Conservation (phyloP, 2,329 filamentous ascomycete species). For the Cytospora mali region DNA sequence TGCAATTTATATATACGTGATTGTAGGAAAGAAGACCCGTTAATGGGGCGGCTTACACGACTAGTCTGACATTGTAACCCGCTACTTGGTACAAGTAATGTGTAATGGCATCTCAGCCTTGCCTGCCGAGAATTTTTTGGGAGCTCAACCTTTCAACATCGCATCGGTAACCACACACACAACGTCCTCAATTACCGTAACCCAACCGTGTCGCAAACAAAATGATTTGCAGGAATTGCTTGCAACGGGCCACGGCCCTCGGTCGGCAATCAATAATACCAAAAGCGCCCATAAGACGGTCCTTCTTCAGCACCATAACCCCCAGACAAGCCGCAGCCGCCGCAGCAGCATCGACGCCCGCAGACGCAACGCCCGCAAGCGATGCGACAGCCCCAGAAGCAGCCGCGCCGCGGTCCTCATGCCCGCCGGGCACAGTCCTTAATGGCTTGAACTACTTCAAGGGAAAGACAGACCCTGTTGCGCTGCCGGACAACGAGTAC, state of each 20-base stretch:
- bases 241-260: slow-evolving; percentile 48
- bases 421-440: slow-evolving; percentile 69
- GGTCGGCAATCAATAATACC: slow-evolving; percentile 33
- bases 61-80: neutral
- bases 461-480: slow-evolving; percentile 71
- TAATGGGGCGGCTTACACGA: neutral
- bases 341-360: slow-evolving; percentile 27
- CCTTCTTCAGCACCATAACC: slow-evolving; percentile 45
- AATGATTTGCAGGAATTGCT: slow-evolving; percentile 52
- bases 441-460: slow-evolving; percentile 79
- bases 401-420: slow-evolving; percentile 47
- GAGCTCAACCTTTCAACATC: slow-evolving; percentile 22
- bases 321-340: slow-evolving; percentile 36
- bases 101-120: slow-evolving; percentile 2
- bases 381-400: slow-evolving; percentile 33
- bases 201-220: slow-evolving; percentile 33
- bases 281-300: slow-evolving; percentile 35
- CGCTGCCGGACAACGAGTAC: slow-evolving; percentile 74
- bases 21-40: neutral
- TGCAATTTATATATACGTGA: neutral
- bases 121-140: slow-evolving; percentile 30
- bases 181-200: slow-evolving; percentile 24
- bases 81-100: neutral
- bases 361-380: slow-evolving; percentile 30
- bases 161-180: slow-evolving; percentile 9